Percentiles rank a stretch among this genome's conserved stretches.
Conservation (phyloP, 1,284 basidiomycete species). For the Ganoderma leucocontextum region DNA sequence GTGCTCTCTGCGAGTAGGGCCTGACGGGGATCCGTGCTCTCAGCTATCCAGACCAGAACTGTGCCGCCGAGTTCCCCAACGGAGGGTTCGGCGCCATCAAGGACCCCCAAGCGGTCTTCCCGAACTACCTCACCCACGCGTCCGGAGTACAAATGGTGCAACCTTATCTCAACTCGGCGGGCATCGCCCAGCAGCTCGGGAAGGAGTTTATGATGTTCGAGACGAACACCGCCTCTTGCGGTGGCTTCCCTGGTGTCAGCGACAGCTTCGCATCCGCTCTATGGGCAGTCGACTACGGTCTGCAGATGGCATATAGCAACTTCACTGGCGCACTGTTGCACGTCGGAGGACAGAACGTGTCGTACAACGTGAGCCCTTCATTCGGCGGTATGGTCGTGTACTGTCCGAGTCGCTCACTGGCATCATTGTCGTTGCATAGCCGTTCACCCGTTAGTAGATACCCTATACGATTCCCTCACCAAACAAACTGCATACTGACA, state of each 20-base stretch:
- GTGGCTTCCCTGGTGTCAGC: slow-evolving; percentile 80
- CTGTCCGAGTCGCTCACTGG: background rate
- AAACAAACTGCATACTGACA: background rate
- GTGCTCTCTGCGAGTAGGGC: background rate
- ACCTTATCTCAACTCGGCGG: slow-evolving; percentile 59
- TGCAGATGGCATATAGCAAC: slow-evolving; percentile 59
- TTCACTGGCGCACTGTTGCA: slow-evolving; percentile 68
- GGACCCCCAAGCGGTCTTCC: slow-evolving; percentile 63
- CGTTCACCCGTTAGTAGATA: slow-evolving; percentile 54
- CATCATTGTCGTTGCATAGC: slow-evolving; percentile 30
- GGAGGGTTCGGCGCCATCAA: slow-evolving; percentile 37
- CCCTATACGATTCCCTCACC: background rate
- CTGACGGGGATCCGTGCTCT: background rate
- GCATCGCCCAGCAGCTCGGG: slow-evolving; percentile 49
- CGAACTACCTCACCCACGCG: slow-evolving; percentile 65
- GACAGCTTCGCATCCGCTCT: slow-evolving; percentile 63
- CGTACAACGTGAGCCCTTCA: slow-evolving; percentile 63
- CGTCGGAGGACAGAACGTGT: slow-evolving; percentile 72
- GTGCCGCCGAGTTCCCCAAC: slow-evolving; percentile 43
- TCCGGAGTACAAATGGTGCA: slow-evolving; percentile 53
- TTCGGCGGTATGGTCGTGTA: slow-evolving; percentile 22
- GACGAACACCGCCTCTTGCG: slow-evolving; percentile 84
- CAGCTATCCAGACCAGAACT: slow-evolving; percentile 60
- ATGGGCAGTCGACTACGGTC: slow-evolving; percentile 51
- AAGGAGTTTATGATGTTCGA: slow-evolving; percentile 75